Evolutionary conservation across 2,329 filamentous ascomycete genomes (phyloP), one percentile per base, ranked within the genome.

Genomic region (Colletotrichum higginsianum): DNA sequence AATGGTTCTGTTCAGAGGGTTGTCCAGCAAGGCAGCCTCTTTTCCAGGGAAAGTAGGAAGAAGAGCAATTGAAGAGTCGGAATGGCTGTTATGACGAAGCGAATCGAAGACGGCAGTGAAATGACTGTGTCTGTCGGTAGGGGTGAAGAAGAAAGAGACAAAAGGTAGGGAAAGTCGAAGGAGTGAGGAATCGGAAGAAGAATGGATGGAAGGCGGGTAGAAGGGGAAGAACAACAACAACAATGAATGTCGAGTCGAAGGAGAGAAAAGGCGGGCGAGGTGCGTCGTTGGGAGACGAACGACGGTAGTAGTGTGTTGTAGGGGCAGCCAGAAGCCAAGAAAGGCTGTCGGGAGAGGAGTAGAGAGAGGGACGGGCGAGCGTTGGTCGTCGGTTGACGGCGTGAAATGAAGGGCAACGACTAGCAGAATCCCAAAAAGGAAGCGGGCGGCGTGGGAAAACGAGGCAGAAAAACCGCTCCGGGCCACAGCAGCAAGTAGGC

Each of bases 21-120:
- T 73, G 71, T 72, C 67, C 71, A 73, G 71, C 67, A 73, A 70
- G 67, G 60, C 49, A 50, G 58, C 71, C 67, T 72, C 62, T 64
- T 63, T 73, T 62, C 58, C 46, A 35, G 40, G 55, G 15, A 65
- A 71, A 30, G 42, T 56, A 42, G 58, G 66, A 66, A 66, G 63
- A 71, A 35, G 71, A 63, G 12, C 26, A 56, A 40, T 56, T 40
- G 67, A 23, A 38, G 47, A 57, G 62, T 58, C 30, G 67, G 52
- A 47, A 71, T 52, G 12, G 21, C 55, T 57, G 21, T 60, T 57
- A n/a, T 49, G 62, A 67, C 35, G 47, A 44, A 53, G 40, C 38
- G 65, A 69, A 68, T 72, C 58, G 53, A 64, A 69, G 58, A 47
- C 57, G 50, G 61, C 56, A 38, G 44, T 38, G 56, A 26, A 53